Conservation (phyloP, 2,329 filamentous ascomycete species). For the Aureobasidium namibiae region DNA sequence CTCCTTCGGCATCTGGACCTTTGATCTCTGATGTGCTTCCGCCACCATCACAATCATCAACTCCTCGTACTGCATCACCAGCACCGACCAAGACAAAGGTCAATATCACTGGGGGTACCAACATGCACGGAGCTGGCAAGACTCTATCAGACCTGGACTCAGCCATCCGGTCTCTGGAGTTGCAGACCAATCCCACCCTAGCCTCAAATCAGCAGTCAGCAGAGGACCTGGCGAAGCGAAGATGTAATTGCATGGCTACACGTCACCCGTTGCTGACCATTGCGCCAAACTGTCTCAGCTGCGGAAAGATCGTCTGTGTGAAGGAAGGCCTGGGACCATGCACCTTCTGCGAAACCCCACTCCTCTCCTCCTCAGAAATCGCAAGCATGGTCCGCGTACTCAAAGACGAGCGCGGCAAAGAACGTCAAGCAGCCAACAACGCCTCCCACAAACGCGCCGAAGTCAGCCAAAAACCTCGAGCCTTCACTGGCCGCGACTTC, state of each 20-base stretch:
- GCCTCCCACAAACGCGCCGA: slow-evolving; percentile 59
- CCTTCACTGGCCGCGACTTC: slow-evolving; percentile 30
- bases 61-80: slow-evolving; percentile 42
- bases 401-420: slow-evolving; percentile 74
- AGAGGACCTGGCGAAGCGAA: slow-evolving; percentile 50
- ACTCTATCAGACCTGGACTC: slow-evolving; percentile 61
- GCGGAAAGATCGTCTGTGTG: slow-evolving; percentile 91
- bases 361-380: slow-evolving; percentile 66
- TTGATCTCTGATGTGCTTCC: slow-evolving; percentile 65
- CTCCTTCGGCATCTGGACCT: slow-evolving; percentile 64
- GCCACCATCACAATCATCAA: slow-evolving; percentile 30
- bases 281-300: slow-evolving; percentile 84
- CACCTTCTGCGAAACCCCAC: slow-evolving; percentile 72
- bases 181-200: slow-evolving; percentile 79
- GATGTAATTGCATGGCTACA: slow-evolving; percentile 81
- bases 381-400: slow-evolving; percentile 79
- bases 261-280: slow-evolving; percentile 83
- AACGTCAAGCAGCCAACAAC: slow-evolving; percentile 77
- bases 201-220: slow-evolving; percentile 28
- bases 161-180: slow-evolving; percentile 79
- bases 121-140: slow-evolving; percentile 74
- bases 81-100: slow-evolving; percentile 52
- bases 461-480: slow-evolving; percentile 39
- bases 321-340: slow-evolving; percentile 92
- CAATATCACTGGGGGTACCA: slow-evolving; percentile 64